Base-by-base conservation (phyloP, 306 rosid species). In the Cajanus cajan region DNA sequence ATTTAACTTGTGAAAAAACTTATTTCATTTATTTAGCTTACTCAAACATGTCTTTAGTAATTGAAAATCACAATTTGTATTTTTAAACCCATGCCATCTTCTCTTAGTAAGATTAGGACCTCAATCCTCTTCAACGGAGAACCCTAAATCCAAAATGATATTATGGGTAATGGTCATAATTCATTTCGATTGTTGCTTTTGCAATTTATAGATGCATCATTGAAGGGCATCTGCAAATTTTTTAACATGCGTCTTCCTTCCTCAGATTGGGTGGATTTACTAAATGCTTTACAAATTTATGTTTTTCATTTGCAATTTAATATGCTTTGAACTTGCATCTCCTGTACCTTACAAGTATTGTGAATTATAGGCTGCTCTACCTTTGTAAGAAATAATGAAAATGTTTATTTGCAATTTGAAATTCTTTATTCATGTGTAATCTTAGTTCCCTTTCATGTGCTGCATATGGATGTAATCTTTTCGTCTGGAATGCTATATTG, bases 121-220 rank as follows among this genome's bases (percentile, higher is more conserved):
- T 65, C 28, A 51, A 62, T n/a, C 21, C 57, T 37, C 47, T 39
- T 68, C 22, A 52, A 33, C 31, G 8, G 57, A 78, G 66, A 79
- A 73, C 21, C 43, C 67, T 7, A 34, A 50, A 22, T 71, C 52
- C 72, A 34, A 39, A 55, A 52, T 61, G 18, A n/a, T n/a, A 3
- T 59, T 41, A 0, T 44, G 12, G 74, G 39, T 79, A 13, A 59
- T 25, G 6, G 2, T 57, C 25, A 7, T 68, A 24, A 4, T 57
- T 67, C 50, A 15, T 24, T 68, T 69, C 50, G 24, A 47, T 40
- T 45, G 13, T 64, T 8, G 33, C 4, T 47, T 59, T 31, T 61
- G 52, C 31, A 43, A 54, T 45, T 70, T 84, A 74, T 44, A 18
- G 76, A 64, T 84, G 82, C 75, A 67, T 48, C 25, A 13, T 39